Evolutionary conservation across 257 asterid genomes (phyloP).

Genomic region (Solanum virginianum): DNA sequence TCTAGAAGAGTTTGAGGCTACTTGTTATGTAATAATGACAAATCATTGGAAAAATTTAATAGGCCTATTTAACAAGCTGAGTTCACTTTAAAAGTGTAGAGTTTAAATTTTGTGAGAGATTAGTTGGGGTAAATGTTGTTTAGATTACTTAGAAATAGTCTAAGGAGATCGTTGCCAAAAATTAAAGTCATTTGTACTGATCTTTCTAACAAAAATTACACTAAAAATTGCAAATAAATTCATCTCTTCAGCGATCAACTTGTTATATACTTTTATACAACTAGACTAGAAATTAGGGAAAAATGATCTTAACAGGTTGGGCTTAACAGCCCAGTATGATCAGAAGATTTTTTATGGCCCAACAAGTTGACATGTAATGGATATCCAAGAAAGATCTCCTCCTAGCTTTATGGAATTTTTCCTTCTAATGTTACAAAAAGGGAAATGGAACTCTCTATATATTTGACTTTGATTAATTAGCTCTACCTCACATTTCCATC

Average conservation of each 20-base stretch:
- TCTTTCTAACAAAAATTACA: neutral
- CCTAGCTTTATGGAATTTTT: too few relatives aligned
- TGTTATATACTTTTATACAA: neutral
- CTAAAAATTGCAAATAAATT: neutral
- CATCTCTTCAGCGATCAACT: neutral
- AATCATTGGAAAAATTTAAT: too few relatives aligned
- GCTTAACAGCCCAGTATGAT: too few relatives aligned
- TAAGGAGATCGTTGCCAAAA: neutral
- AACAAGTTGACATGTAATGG: too few relatives aligned
- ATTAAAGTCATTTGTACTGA: neutral
- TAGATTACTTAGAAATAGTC: neutral
- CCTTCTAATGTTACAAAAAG: neutral
- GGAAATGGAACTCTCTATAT: neutral
- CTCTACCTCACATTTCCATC: neutral
- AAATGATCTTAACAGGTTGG: too few relatives aligned
- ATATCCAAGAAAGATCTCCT: too few relatives aligned
- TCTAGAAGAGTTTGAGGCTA: too few relatives aligned
- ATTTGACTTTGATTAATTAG: neutral
- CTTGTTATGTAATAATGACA: too few relatives aligned
- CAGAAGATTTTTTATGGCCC: too few relatives aligned
- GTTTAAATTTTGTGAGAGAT: neutral
- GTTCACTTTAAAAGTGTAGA: too few relatives aligned
- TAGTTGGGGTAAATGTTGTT: neutral
- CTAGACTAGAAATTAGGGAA: too few relatives aligned
- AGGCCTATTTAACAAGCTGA: too few relatives aligned